These are phyloP conservation scores for Geranomyces variabilis DNA, from an alignment of 192 early-diverging fungal genomes.

Conservation along the genomic window DNA sequence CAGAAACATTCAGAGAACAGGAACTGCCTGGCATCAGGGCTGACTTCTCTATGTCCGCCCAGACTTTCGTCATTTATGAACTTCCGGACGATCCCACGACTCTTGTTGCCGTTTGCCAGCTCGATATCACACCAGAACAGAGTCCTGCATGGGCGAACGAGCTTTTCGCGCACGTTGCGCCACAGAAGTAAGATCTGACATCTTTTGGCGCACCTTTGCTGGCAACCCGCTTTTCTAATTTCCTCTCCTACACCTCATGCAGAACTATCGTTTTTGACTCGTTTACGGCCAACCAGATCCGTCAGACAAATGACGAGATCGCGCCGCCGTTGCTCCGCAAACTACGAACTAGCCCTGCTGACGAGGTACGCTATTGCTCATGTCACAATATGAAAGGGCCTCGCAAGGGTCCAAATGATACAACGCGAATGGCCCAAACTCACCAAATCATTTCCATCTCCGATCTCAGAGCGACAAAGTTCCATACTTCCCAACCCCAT, in stretches of 20 bases:
- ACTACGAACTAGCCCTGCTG: background rate
- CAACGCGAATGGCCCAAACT: too few relatives aligned
- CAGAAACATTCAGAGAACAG: background rate
- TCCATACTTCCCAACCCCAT: background rate
- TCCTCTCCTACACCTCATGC: too few relatives aligned
- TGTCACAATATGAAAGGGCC: too few relatives aligned
- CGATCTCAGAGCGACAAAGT: too few relatives aligned
- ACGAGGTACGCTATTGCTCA: constrained; percentile 2
- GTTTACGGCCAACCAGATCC: background rate
- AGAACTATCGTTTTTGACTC: constrained; percentile 13
- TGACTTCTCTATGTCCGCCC: too few relatives aligned
- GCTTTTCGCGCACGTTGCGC: background rate
- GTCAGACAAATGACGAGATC: background rate
- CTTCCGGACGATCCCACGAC: background rate
- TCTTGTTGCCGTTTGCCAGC: background rate
- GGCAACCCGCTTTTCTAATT: too few relatives aligned
- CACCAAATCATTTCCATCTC: too few relatives aligned
- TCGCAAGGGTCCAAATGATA: too few relatives aligned
- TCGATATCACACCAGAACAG: background rate
- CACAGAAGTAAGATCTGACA: background rate
- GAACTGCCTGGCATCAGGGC: background rate
- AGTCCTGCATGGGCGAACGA: constrained; percentile 2
- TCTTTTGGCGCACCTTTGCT: too few relatives aligned
- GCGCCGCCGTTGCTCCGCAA: constrained; percentile 3
- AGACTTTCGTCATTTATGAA: background rate